A percentile compares a stretch with the other conserved stretches of the same genome.
These are phyloP conservation scores for Candida piceae DNA, from an alignment of 805 yeast species.

Conservation along the genomic window DNA sequence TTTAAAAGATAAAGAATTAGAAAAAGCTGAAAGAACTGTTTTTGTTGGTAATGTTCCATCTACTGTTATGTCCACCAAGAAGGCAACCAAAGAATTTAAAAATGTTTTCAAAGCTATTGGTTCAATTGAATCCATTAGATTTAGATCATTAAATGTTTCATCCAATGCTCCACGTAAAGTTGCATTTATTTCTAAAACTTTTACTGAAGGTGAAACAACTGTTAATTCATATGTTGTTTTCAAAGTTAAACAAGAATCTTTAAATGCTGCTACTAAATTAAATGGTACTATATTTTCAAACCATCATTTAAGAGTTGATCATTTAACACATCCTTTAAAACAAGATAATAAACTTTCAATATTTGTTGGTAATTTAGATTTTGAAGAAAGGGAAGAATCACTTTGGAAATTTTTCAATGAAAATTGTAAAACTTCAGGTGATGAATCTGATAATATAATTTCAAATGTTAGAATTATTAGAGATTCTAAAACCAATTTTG, in stretches of 20 bases:
- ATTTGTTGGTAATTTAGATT: conserved; percentile 91
- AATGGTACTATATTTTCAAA: conserved; percentile 67
- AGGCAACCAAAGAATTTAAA: conserved; percentile 58
- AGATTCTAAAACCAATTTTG: conserved; percentile 89
- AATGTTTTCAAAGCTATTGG: conserved; percentile 51
- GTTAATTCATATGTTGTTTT: conserved; percentile 88
- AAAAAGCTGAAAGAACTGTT: conserved; percentile 77
- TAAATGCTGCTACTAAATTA: conserved; percentile 36
- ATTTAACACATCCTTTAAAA: conserved; percentile 84
- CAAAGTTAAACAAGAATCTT: conserved; percentile 44
- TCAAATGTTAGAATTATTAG: conserved; percentile 88
- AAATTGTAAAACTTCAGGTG: conserved; percentile 32
- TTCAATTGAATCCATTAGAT: conserved; percentile 69
- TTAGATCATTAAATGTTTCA: conserved; percentile 86
- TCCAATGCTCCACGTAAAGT: conserved; percentile 88
- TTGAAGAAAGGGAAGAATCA: conserved; percentile 86
- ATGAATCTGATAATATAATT: conserved; percentile 44
- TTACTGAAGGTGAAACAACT: conserved; percentile 64
- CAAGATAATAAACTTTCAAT: conserved; percentile 80
- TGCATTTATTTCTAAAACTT: conserved; percentile 75
- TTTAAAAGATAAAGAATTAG: conserved; percentile 65
- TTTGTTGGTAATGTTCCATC: conserved; percentile 84
- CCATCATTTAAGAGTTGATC: conserved; percentile 85
- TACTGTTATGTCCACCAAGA: conserved; percentile 58
- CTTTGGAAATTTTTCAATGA: conserved; percentile 74